Base-by-base conservation (phyloP, 768 basidiomycete species). In the Cystobasidium tubakii region DNA sequence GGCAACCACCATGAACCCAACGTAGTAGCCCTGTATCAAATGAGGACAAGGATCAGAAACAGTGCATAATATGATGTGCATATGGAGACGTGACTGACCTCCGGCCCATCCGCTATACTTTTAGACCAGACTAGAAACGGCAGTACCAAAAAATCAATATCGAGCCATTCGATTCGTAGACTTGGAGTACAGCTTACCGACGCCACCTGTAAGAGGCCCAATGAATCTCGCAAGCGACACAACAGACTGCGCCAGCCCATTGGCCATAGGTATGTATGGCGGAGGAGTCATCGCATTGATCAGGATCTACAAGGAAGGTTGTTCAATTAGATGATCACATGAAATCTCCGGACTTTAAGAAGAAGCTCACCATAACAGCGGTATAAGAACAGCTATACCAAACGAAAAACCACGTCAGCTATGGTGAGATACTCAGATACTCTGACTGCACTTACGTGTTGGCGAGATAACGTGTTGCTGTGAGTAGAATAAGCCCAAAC, bases 221-320 rank as follows among this genome's bases (percentile, higher is more conserved):
- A 91, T 79, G 82, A 93, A 96, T 46, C 96, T 86, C 2, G 94
- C 91, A 29, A 95, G 87, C 76, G 91, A 93, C 75, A 95, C 94
- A 36, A 92, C 90, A 79, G 91, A 93, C 81, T 99, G 96, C 0
- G 93, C 96, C 25, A 95, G 87, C 21, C 95, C 96, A 79, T 98
- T 99, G 12, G 95, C 91, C 74, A 91, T 87, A 7, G 92, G 91
- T 46, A 98, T 87, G 9, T 91, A 87, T 44, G 85, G 85, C 0
- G 93, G 92, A 1, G 95, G 93, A 0, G 93, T 91, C 90, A 95
- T 91, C 74, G 78, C 73, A 69, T 77, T 92, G 73, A 60, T 72
- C 57, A 73, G 57, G 72, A 76, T 65, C 57, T 60, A 25, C 29
- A 31, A 15, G 21, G 27, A 60, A 27, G 21, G 21, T n/a, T 6